These are phyloP conservation scores for Aspergillus terreus DNA, from an alignment of 2,329 filamentous ascomycete genomes.

Conservation along the genomic window DNA sequence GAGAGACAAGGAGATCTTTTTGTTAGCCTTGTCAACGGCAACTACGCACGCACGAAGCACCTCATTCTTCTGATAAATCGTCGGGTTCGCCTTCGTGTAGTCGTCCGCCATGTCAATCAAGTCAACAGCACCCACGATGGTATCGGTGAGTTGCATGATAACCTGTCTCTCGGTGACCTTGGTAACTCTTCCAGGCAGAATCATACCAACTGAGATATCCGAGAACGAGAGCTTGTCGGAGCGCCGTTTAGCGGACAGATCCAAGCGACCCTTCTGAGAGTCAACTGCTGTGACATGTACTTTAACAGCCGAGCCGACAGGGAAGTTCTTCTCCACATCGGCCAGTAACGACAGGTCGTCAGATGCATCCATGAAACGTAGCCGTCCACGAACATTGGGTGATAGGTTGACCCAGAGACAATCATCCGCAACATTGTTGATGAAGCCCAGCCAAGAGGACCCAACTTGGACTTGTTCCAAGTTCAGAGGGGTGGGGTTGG, in stretches of 20 bases:
- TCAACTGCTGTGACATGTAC: conserved; percentile 76
- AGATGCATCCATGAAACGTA: conserved; percentile 78
- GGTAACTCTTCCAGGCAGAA: conserved; percentile 78
- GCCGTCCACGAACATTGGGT: conserved; percentile 78
- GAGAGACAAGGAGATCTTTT: conserved; percentile 75
- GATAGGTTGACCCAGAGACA: conserved; percentile 89
- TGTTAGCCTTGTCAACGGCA: conserved; percentile 76
- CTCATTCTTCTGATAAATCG: conserved; percentile 75
- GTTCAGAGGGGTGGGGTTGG: conserved; percentile 61
- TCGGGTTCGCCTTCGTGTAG: conserved; percentile 74
- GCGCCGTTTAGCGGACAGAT: conserved; percentile 74
- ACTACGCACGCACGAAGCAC: conserved; percentile 84
- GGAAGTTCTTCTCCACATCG: conserved; percentile 75
- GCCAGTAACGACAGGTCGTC: conserved; percentile 78
- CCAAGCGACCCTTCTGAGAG: conserved; percentile 67
- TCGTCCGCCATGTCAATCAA: conserved; percentile 83
- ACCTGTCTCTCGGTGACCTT: conserved; percentile 81
- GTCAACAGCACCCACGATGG: conserved; percentile 73
- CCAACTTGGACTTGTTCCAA: conserved; percentile 71
- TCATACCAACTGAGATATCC: conserved; percentile 71
- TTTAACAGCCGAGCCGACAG: conserved; percentile 81
- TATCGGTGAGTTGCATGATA: conserved; percentile 79
- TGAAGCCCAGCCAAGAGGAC: conserved; percentile 72
- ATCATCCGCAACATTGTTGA: conserved; percentile 81
- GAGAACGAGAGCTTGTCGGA: conserved; percentile 63